A percentile compares a stretch with the other conserved stretches of the same genome.
Conservation (phyloP, 2,329 filamentous ascomycete species). For the Aspergillus amoenus region DNA sequence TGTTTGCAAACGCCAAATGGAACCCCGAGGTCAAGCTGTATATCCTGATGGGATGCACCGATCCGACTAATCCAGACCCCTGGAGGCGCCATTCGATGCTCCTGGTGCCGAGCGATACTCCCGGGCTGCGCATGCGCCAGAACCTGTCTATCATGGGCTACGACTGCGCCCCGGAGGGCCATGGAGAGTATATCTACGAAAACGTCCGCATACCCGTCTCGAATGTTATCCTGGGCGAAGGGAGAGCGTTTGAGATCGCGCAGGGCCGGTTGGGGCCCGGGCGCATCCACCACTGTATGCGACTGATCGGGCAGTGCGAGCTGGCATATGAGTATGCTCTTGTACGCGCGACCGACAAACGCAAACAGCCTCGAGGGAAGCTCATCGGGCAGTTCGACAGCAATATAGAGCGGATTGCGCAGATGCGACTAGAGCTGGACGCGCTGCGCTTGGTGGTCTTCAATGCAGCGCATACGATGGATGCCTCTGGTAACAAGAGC, state of each 20-base stretch:
- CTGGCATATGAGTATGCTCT: constrained; percentile 5
- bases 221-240: constrained; percentile 8
- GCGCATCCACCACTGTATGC: constrained; percentile 12
- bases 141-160: constrained; percentile 13
- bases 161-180: constrained; percentile 7
- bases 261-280: constrained; percentile 10
- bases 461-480: constrained; percentile 86
- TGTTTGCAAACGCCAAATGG: constrained; percentile 5
- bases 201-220: constrained; percentile 3
- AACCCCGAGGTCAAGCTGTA: constrained; percentile 8
- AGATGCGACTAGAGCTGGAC: constrained; percentile 9
- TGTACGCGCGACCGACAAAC: constrained; percentile 2
- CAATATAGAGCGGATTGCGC: constrained; percentile 9
- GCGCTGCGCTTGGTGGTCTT: constrained; percentile 77
- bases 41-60: constrained; percentile 10
- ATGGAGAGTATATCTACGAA: constrained; percentile 8
- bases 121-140: constrained; percentile 2
- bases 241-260: constrained; percentile 7
- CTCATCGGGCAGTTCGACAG: constrained; percentile 7
- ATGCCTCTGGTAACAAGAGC: constrained; percentile 60
- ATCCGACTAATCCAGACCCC: constrained; percentile 1
- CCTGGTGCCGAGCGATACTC: constrained; percentile 3
- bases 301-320: constrained; percentile 9
- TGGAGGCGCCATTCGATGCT: constrained; percentile 8
- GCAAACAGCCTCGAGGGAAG: constrained; percentile 3